phyloP scores from a whole-genome alignment of 2,329 filamentous ascomycete genomes.

The Helotiales sp. region DNA sequence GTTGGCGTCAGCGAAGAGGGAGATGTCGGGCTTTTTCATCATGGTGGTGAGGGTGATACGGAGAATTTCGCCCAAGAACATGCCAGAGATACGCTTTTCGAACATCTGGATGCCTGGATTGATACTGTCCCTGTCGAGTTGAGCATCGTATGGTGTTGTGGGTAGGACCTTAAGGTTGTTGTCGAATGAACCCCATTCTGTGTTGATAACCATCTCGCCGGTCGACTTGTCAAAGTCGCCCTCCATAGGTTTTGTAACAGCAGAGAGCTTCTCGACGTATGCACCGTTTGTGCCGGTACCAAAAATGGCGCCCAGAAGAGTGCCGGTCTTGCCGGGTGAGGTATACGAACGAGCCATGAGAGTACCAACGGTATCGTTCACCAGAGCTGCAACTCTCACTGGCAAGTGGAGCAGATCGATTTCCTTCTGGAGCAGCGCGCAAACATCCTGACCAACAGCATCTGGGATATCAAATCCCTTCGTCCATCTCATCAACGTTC shows the following conservation, averaged over 20 bases:
- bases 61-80: slow-evolving; percentile 96
- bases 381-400: slow-evolving; percentile 90
- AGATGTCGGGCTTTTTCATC: slow-evolving; percentile 63
- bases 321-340: slow-evolving; percentile 81
- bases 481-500: slow-evolving; percentile 92
- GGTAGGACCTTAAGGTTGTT: slow-evolving; percentile 88
- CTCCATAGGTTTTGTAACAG: slow-evolving; percentile 74
- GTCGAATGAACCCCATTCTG: slow-evolving; percentile 98
- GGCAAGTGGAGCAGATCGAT: slow-evolving; percentile 85
- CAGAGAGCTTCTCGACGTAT: slow-evolving; percentile 88
- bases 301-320: slow-evolving; percentile 94
- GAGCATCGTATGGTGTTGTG: slow-evolving; percentile 77
- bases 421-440: slow-evolving; percentile 82
- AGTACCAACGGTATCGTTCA: slow-evolving; percentile 97
- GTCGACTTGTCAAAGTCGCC: slow-evolving; percentile 76
- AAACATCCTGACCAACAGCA: slow-evolving; percentile 91
- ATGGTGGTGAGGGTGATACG: slow-evolving; percentile 74
- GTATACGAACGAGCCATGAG: slow-evolving; percentile 98
- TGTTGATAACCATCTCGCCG: slow-evolving; percentile 96
- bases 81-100: slow-evolving; percentile 96
- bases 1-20: slow-evolving; percentile 76
- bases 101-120: slow-evolving; percentile 99
- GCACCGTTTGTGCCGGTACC: slow-evolving; percentile 97
- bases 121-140: slow-evolving; percentile 75
- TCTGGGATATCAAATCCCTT: slow-evolving; percentile 99